phyloP scores from a whole-genome alignment of 805 yeast species.

The Maudiozyma pseudohumilis region DNA sequence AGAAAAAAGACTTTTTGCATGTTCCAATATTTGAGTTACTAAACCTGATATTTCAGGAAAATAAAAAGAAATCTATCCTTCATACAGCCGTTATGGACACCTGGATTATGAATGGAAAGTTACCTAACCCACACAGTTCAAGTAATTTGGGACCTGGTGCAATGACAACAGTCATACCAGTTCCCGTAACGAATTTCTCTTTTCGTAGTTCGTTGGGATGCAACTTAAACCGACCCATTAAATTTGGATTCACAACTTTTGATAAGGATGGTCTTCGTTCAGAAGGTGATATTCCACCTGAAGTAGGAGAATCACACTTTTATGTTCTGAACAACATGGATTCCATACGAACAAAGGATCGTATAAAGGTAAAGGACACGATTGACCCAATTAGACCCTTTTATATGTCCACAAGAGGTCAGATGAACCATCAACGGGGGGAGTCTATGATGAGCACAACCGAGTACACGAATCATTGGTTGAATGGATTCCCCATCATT shows the following conservation, averaged over 20 bases:
- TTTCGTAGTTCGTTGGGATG: conserved; percentile 8
- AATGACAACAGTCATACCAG: conserved; percentile 20
- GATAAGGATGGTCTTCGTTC: conserved; percentile 8
- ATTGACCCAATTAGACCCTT: no score
- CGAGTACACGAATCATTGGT: no score
- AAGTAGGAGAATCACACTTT: background rate
- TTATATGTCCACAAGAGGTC: no score
- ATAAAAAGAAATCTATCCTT: conserved; percentile 12
- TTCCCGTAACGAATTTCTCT: conserved; percentile 15
- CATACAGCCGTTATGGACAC: conserved; percentile 15
- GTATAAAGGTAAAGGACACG: no score
- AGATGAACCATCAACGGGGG: no score
- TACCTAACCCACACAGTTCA: conserved; percentile 11
- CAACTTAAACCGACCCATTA: background rate
- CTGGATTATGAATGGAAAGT: conserved; percentile 10
- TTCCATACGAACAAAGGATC: background rate
- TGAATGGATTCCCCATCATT: no score
- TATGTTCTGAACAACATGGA: background rate
- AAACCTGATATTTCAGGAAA: conserved; percentile 15
- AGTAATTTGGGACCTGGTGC: conserved; percentile 21
- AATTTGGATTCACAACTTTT: conserved; percentile 16
- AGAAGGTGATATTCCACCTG: background rate
- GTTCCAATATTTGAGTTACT: conserved; percentile 17
- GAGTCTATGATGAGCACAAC: no score
- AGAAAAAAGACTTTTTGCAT: conserved; percentile 11